These are phyloP conservation scores for Curvularia hawaiiensis DNA, from an alignment of 2,329 filamentous ascomycete genomes.

Conservation along the genomic window DNA sequence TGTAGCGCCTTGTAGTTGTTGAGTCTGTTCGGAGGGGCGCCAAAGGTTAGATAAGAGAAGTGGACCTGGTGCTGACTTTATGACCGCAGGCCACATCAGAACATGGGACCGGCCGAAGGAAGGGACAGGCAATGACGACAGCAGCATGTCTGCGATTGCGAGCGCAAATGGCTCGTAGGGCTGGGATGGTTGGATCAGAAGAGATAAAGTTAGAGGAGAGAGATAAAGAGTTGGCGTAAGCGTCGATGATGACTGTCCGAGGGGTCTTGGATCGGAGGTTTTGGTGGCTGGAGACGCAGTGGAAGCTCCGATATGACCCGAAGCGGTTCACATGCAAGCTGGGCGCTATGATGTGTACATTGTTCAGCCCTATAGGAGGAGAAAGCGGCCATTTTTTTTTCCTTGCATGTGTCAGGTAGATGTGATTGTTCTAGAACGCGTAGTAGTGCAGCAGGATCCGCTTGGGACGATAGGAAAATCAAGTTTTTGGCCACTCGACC, in stretches of 20 bases:
- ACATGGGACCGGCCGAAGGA: slow-evolving; percentile 73
- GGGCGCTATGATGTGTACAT: slow-evolving; percentile 1
- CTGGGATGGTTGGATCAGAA: slow-evolving; percentile 2
- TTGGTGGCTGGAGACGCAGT: slow-evolving; percentile 3
- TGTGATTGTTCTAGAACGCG: slow-evolving; percentile 10
- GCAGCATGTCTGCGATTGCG: slow-evolving; percentile 32
- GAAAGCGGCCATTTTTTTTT: neutral
- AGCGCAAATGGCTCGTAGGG: slow-evolving; percentile 21
- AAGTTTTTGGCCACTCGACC: slow-evolving; percentile 17
- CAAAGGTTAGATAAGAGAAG: slow-evolving; percentile 23
- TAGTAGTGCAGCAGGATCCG: neutral
- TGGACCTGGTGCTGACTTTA: slow-evolving; percentile 24
- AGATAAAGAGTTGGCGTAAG: neutral
- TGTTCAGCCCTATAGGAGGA: slow-evolving; percentile 28
- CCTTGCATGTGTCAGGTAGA: slow-evolving; percentile 8
- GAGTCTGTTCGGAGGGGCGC: slow-evolving; percentile 15
- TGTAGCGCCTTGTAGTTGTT: slow-evolving; percentile 19
- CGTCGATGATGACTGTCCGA: neutral
- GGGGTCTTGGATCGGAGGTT: slow-evolving; percentile 1
- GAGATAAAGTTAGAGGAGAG: neutral
- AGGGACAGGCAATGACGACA: slow-evolving; percentile 45
- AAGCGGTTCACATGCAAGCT: slow-evolving; percentile 17
- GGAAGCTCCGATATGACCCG: slow-evolving; percentile 19
- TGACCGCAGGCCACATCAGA: slow-evolving; percentile 68
- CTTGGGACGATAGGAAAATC: slow-evolving; percentile 4